Evolutionary conservation across 2,329 filamentous ascomycete species (phyloP).

Genomic region (Curvularia hawaiiensis): DNA sequence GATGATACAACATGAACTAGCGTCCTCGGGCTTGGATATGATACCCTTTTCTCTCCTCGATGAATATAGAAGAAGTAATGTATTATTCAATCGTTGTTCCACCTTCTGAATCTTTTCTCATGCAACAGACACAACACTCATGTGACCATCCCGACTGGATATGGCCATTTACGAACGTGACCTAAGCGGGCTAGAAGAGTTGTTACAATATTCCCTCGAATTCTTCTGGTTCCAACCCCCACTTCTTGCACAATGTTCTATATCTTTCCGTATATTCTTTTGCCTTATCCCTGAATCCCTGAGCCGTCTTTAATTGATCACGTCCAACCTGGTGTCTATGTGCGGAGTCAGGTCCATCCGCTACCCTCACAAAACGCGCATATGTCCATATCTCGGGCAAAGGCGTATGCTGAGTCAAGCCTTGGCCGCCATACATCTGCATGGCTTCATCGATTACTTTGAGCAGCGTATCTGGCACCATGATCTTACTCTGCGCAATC

Average conservation of each 20-base stretch:
- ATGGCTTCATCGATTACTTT: conserved; percentile 52
- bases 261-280: conserved; percentile 44
- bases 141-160: neutral
- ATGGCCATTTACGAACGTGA: neutral
- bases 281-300: conserved; percentile 42
- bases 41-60: conserved; percentile 3
- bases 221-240: conserved; percentile 37
- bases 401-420: conserved; percentile 50
- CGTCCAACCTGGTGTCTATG: conserved; percentile 51
- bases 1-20: neutral
- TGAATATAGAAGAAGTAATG: neutral
- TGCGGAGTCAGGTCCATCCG: conserved; percentile 51
- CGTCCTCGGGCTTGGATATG: conserved; percentile 2
- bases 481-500: conserved; percentile 52
- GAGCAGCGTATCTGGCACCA: conserved; percentile 48
- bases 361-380: conserved; percentile 50
- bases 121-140: neutral
- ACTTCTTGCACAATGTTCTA: conserved; percentile 44
- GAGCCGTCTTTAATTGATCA: conserved; percentile 51
- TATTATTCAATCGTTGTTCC: neutral
- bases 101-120: neutral
- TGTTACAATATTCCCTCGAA: conserved; percentile 37
- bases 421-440: conserved; percentile 52
- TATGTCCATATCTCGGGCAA: conserved; percentile 53
- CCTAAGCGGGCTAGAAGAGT: neutral